Evolutionary conservation across 352 stramenopile species (phyloP).

Genomic region (Globisporangium okanoganense): DNA sequence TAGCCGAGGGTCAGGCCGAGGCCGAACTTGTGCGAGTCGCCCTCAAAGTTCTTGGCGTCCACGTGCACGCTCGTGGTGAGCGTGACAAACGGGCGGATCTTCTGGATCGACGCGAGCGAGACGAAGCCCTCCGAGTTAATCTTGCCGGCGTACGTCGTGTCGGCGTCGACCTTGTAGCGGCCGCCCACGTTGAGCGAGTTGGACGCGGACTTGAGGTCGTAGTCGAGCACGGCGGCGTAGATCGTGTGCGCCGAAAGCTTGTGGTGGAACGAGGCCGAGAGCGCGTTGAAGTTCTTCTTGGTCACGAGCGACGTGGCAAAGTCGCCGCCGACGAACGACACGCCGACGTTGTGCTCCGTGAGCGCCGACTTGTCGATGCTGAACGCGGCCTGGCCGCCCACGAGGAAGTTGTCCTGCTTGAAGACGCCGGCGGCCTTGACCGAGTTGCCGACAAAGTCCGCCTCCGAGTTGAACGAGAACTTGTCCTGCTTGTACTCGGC

Average conservation of each 20-base stretch:
- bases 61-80: conserved; percentile 78
- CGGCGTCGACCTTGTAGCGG: conserved; percentile 66
- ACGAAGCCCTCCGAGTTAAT: conserved; percentile 81
- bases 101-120: conserved; percentile 73
- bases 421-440: conserved; percentile 52
- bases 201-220: conserved; percentile 78
- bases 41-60: conserved; percentile 85
- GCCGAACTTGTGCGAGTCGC: conserved; percentile 84
- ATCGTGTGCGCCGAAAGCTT: conserved; percentile 69
- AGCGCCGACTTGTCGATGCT: conserved; percentile 80
- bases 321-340: conserved; percentile 64
- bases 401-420: conserved; percentile 56
- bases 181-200: conserved; percentile 78
- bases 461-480: conserved; percentile 68
- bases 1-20: conserved; percentile 76
- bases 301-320: conserved; percentile 69
- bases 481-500: conserved; percentile 78
- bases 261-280: conserved; percentile 85
- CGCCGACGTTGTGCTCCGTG: conserved; percentile 74
- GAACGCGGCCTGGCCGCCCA: conserved; percentile 71
- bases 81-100: conserved; percentile 67
- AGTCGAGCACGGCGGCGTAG: conserved; percentile 77
- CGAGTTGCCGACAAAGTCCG: conserved; percentile 72
- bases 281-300: conserved; percentile 78
- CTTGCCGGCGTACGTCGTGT: conserved; percentile 82